phyloP scores from a whole-genome alignment of 2,329 filamentous ascomycete genomes.

The Fusarium penzigii region DNA sequence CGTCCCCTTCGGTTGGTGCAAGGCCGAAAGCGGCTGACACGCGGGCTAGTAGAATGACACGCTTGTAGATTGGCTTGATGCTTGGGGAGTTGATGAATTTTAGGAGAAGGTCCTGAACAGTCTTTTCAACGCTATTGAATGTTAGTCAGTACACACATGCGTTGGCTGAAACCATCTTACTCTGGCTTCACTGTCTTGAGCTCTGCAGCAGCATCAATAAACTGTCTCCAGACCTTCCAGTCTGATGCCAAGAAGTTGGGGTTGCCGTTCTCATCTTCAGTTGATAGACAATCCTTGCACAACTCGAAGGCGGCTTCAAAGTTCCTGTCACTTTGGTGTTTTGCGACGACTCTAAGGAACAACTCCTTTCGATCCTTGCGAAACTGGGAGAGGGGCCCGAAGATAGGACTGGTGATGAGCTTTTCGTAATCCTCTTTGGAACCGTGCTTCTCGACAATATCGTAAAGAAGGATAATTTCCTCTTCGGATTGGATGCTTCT shows the following conservation, averaged over 20 bases:
- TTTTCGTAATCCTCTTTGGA: conserved; percentile 43
- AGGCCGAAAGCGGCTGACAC: conserved; percentile 41
- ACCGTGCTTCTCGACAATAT: conserved; percentile 47
- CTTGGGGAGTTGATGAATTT: conserved; percentile 30
- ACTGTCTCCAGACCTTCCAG: conserved; percentile 41
- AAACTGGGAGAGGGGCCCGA: conserved; percentile 47
- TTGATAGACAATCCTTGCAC: conserved; percentile 45
- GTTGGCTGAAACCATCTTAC: conserved; percentile 29
- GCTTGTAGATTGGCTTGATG: conserved; percentile 41
- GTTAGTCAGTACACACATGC: conserved; percentile 6
- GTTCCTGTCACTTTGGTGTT: conserved; percentile 39
- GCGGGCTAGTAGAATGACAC: conserved; percentile 41
- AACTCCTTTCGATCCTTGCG: conserved; percentile 49
- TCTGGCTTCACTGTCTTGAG: conserved; percentile 32
- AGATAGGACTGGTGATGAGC: conserved; percentile 39
- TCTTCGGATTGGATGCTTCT: conserved; percentile 47
- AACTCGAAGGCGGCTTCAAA: conserved; percentile 47
- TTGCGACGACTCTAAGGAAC: conserved; percentile 42
- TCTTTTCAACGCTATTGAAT: conserved; percentile 24
- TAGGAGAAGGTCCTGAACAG: conserved; percentile 33
- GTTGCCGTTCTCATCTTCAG: conserved; percentile 37
- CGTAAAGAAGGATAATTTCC: conserved; percentile 52
- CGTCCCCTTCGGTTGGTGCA: conserved; percentile 28
- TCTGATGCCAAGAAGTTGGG: conserved; percentile 49
- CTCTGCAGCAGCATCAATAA: conserved; percentile 40